Evolutionary conservation across 2,329 filamentous ascomycete species (phyloP), one percentile per base, ranked within the genome.

Genomic region (Rosellinia necatrix): DNA sequence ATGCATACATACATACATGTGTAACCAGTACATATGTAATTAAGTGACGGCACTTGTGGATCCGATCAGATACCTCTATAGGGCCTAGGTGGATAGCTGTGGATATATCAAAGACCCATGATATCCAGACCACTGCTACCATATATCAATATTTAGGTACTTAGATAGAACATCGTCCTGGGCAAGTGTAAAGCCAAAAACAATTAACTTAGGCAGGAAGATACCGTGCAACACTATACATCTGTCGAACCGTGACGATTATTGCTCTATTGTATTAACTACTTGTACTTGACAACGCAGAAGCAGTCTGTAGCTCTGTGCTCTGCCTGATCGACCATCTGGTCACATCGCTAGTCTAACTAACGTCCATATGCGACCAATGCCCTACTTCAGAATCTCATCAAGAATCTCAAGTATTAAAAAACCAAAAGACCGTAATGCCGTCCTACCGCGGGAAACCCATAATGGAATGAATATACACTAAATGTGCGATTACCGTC

Each of bases 391-490:
- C 47, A 63, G 56, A 59, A 63, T 54, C 50, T 52, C 35, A 44
- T 50, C 58, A 64, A 59, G 58, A 63, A 66, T 64, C 60, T 56
- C 59, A 64, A 68, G 60, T 63, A 70, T 70, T 69, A 68, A 71
- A 70, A 71, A 67, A 43, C 59, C 24, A 34, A 44, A 48, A 41
- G 44, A 29, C 50, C 55, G 51, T 61, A 21, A 67, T 69, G 60
- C 65, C 67, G 47, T 65, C 65, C 65, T 65, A 57, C 53, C 60
- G 58, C 53, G 48, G 58, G 62, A 64, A n/a, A 64, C 61, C 62
- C 67, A 66, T 53, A 60, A 66, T 62, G 59, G 66, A 67, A 68
- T 68, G 51, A 60, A 62, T 62, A 60, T 66, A 66, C 66, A 65
- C 59, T 61, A 63, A 58, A 63, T 52, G 46, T 50, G 53, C 42